Conservation (phyloP, 176 grass and related monocot genomes). For the Phyllostachys edulis region DNA sequence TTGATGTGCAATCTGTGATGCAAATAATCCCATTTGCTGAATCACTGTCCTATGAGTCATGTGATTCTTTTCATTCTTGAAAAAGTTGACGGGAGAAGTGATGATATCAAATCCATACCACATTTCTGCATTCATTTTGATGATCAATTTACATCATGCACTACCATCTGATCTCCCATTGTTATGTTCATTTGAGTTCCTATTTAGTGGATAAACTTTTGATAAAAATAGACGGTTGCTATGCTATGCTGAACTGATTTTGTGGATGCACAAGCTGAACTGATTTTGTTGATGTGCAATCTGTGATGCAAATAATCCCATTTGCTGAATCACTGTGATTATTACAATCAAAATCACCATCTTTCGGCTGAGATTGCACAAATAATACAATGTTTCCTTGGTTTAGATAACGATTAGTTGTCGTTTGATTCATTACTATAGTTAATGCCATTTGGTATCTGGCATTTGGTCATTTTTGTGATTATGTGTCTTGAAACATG, state of each 20-base stretch:
- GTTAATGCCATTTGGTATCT: constrained; percentile 51
- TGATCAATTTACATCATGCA: constrained; percentile 47
- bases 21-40: no score
- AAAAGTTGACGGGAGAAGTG: constrained; percentile 36
- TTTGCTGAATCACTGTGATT: constrained; percentile 52
- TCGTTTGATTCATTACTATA: neutral
- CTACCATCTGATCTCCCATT: constrained; percentile 59
- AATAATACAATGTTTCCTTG: neutral
- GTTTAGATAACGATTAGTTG: neutral
- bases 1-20: no score
- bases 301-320: constrained; percentile 50
- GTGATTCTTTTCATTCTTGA: neutral
- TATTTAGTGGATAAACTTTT: neutral
- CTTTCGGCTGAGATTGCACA: constrained; percentile 63
- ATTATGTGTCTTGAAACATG: constrained; percentile 51
- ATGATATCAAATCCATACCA: constrained; percentile 44
- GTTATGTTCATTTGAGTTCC: neutral
- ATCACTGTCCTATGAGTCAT: neutral
- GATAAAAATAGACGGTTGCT: no score
- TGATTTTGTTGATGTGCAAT: constrained; percentile 15
- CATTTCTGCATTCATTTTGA: constrained; percentile 48
- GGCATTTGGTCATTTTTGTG: constrained; percentile 17
- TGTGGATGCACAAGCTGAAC: neutral
- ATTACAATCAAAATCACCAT: constrained; percentile 49
- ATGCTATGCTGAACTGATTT: neutral